Percentiles rank a stretch among this genome's conserved stretches.
phyloP scores from a whole-genome alignment of 768 basidiomycete species.

The Termitomyces bulborhizus region DNA sequence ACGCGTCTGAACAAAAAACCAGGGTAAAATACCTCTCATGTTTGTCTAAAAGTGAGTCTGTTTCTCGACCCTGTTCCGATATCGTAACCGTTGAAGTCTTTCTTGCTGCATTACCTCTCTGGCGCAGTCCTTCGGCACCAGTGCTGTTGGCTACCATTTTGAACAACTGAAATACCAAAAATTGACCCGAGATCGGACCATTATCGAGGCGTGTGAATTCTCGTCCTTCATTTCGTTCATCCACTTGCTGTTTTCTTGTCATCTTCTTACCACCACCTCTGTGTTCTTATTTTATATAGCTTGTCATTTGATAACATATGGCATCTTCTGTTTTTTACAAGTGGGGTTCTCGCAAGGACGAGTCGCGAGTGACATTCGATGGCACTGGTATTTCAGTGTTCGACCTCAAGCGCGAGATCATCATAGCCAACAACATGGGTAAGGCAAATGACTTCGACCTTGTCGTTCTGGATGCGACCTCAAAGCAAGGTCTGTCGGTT shows the following conservation, averaged over 20 bases:
- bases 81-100: conserved; percentile 29
- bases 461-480: conserved; percentile 73
- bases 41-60: conserved; percentile 67
- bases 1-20: background rate
- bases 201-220: conserved; percentile 3
- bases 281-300: conserved; percentile 17
- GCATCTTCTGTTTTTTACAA: conserved; percentile 97
- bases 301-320: conserved; percentile 46
- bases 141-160: conserved; percentile 14
- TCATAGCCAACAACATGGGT: conserved; percentile 91
- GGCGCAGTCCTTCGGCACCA: conserved; percentile 15
- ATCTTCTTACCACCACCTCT: background rate
- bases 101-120: conserved; percentile 16
- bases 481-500: conserved; percentile 73
- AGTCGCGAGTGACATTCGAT: conserved; percentile 94
- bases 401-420: conserved; percentile 98
- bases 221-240: background rate
- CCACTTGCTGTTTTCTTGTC: background rate
- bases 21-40: conserved; percentile 48
- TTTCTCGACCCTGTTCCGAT: conserved; percentile 67
- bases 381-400: conserved; percentile 99
- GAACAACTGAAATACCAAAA: background rate
- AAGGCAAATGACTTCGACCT: conserved; percentile 98
- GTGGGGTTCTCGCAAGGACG: conserved; percentile 93
- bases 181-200: conserved; percentile 12